Evolutionary conservation across 306 rosid species (phyloP).

Genomic region (Prunus dulcis): DNA sequence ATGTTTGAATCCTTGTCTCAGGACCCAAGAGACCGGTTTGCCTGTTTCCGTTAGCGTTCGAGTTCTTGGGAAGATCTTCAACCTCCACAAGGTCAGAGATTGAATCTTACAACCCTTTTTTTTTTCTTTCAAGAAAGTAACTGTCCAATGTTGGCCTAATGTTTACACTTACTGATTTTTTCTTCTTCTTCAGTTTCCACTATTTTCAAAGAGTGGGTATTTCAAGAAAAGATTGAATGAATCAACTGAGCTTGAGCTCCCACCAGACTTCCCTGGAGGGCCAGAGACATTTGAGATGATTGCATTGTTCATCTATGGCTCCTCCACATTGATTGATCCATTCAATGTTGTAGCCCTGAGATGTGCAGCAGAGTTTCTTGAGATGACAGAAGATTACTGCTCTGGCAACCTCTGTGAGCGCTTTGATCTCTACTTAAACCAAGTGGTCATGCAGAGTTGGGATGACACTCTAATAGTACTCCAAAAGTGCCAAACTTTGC

Average conservation of each 20-base stretch:
- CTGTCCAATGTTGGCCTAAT: not conserved
- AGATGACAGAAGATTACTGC: conserved; percentile 71
- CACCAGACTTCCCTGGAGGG: conserved; percentile 77
- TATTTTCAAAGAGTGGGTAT: conserved; percentile 78
- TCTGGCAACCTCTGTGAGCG: conserved; percentile 67
- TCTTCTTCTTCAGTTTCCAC: conserved; percentile 52
- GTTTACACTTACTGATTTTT: not conserved
- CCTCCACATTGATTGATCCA: conserved; percentile 73
- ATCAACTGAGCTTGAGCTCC: conserved; percentile 62
- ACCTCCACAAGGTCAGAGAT: conserved; percentile 63
- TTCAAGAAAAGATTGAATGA: conserved; percentile 55
- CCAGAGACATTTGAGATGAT: conserved; percentile 79
- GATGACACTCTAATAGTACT: conserved; percentile 82
- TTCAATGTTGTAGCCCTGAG: conserved; percentile 71
- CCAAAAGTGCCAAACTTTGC: conserved; percentile 66
- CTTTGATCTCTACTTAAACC: conserved; percentile 75
- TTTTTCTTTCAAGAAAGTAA: no score
- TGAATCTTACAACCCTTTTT: not conserved
- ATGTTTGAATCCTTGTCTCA: conserved; percentile 28
- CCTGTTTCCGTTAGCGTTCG: conserved; percentile 64
- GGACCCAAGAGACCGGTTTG: conserved; percentile 91
- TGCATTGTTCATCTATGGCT: conserved; percentile 66
- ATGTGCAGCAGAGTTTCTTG: conserved; percentile 84
- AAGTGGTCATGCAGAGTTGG: conserved; percentile 86
- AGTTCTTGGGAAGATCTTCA: conserved; percentile 56